Evolutionary conservation across 352 stramenopile genomes (phyloP), one percentile per base, ranked within the genome.

Genomic region (Globisporangium mamillatum): DNA sequence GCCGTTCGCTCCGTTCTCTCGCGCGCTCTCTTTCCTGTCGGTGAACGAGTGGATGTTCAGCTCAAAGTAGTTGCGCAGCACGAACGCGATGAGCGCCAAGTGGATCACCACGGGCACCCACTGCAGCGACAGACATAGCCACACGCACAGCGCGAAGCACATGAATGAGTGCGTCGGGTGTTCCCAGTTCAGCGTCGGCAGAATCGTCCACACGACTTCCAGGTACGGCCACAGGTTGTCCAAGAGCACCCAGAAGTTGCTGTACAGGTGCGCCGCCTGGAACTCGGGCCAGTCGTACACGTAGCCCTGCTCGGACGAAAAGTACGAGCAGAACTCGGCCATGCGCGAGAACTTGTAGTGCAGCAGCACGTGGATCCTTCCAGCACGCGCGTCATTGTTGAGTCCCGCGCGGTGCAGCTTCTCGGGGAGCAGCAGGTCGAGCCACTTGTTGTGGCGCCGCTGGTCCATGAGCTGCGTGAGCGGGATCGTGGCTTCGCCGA

Each of bases 271-370:
- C 36, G 87, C 87, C 7, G 87, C 87, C 63, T 93, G 80, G 68
- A 95, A 95, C 10, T 92, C 80, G 0, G 87, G 87, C 85, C 85
- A 93, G 41, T 93, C 84, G 50, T 90, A 82, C n/a, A 86, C 81
- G 63, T 88, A 93, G 3, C 69, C 71, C 32, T 95, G 85, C 59
- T 95, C 87, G 0, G 79, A 64, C 12, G 79, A 78, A 61, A 92
- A 95, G 34, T 95, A 93, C 63, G 84, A 93, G 66, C 86, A 92
- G 29, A 93, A 84, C 68, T 93, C 87, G 25, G 87, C 84, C 80
- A 91, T 91, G 50, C 84, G 87, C 44, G 87, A 92, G 59, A 95
- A 95, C 61, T 95, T 95, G 75, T 90, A 95, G 76, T 95, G 87
- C 44, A 95, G 69, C 44, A 95, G 71, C 24, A 95, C 85, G 71